Conservation (phyloP, 495 filamentous ascomycete genomes). For the Tuber borchii region DNA sequence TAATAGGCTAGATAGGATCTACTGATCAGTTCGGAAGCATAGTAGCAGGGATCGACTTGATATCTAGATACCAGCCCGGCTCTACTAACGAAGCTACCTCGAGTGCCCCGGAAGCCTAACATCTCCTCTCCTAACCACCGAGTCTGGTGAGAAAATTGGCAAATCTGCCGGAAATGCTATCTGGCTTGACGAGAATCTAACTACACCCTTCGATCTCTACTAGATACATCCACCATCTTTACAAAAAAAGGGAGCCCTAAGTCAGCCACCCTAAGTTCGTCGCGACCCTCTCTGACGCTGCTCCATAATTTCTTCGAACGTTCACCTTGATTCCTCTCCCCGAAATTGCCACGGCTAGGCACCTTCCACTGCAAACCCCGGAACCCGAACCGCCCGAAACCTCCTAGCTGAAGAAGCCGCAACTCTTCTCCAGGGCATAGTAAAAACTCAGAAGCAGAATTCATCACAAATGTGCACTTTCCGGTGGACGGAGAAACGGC, state of each 20-base stretch:
- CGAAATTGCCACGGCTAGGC: conserved; percentile 58
- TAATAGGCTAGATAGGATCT: conserved; percentile 76
- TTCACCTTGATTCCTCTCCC: conserved; percentile 79
- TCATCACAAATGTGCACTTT: conserved; percentile 43
- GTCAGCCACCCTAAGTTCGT: conserved; percentile 54
- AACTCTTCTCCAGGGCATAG: conserved; percentile 63
- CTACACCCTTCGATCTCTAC: conserved; percentile 78
- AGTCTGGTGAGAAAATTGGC: conserved; percentile 83
- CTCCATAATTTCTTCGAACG: conserved; percentile 73
- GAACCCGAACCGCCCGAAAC: conserved; percentile 71
- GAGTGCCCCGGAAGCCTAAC: conserved; percentile 54
- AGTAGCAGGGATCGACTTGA: conserved; percentile 74
- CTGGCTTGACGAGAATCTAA: conserved; percentile 80
- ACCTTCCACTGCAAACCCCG: conserved; percentile 55
- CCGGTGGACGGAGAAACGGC: neutral
- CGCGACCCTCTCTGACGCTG: conserved; percentile 67
- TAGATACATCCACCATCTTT: conserved; percentile 46
- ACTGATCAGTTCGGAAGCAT: conserved; percentile 97
- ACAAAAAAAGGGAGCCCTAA: neutral
- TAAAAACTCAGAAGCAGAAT: conserved; percentile 49
- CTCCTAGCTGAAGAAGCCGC: conserved; percentile 71
- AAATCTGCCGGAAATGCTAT: conserved; percentile 92
- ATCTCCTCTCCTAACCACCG: conserved; percentile 77
- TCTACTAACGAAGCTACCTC: conserved; percentile 16
- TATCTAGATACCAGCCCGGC: conserved; percentile 42